Evolutionary conservation across 1,284 basidiomycete species (phyloP).

Genomic region (Paramarasmius palmivorus): DNA sequence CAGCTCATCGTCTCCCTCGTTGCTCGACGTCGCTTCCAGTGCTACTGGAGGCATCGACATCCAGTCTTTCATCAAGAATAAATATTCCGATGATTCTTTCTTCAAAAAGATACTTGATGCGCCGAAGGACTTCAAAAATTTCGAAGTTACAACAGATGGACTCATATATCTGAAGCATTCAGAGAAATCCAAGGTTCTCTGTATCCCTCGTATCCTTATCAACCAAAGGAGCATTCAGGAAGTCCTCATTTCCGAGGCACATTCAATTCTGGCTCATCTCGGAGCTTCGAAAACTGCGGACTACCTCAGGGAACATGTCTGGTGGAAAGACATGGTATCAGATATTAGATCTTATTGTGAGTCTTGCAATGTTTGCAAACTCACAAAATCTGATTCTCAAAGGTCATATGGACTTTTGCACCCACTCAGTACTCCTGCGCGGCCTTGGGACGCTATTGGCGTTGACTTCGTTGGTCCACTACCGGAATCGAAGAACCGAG

Average conservation of each 20-base stretch:
- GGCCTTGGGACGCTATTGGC: constrained; percentile 30
- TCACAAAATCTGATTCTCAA: constrained; percentile 23
- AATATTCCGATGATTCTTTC: constrained; percentile 22
- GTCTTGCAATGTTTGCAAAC: constrained; percentile 24
- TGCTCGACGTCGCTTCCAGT: background rate
- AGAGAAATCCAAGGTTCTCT: constrained; percentile 12
- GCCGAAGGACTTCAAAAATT: constrained; percentile 21
- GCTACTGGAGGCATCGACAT: constrained; percentile 1
- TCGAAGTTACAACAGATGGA: constrained; percentile 16
- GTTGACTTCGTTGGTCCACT: constrained; percentile 41
- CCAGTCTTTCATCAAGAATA: constrained; percentile 2
- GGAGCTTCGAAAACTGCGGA: constrained; percentile 23
- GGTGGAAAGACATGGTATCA: constrained; percentile 27
- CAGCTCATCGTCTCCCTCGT: background rate
- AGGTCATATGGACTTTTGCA: constrained; percentile 25
- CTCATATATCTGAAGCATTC: constrained; percentile 16
- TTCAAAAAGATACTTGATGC: constrained; percentile 18
- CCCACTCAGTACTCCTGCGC: constrained; percentile 19
- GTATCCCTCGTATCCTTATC: constrained; percentile 18
- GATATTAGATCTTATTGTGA: constrained; percentile 26
- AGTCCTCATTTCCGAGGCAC: constrained; percentile 27
- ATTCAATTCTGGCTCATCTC: constrained; percentile 29
- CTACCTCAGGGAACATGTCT: constrained; percentile 27
- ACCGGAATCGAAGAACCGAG: constrained; percentile 24
- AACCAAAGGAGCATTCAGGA: no score